Base-by-base conservation (phyloP, 192 early-diverging fungal genomes). In the Coemansia brasiliensis region DNA sequence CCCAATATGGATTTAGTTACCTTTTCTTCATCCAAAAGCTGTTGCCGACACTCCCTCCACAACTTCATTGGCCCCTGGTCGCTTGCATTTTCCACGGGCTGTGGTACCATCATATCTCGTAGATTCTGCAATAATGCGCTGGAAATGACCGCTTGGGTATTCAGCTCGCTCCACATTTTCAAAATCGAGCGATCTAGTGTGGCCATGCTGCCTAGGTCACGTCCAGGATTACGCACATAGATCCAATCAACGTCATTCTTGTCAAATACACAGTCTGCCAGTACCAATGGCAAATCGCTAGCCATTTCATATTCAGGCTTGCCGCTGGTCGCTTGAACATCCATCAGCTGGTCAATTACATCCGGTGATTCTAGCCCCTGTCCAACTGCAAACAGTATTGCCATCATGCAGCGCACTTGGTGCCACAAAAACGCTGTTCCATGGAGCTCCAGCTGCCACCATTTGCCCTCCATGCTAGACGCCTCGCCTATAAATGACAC, bases 391-490 rank as follows among this genome's bases (percentile, higher is more conserved):
- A 95, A 88, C 39, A 98, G 64, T 17, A 97, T 79, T 1, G 91
- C 82, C 87, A 94, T 93, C 91, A 98, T 95, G 74, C 89, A 95
- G 17, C 96, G 88, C 45, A 98, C 94, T 74, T 97, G 96, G 74
- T 98, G 96, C 94, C 94, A 98, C 52, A 97, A 74, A 57, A 97
- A 98, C 18, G 94, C 92, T 5, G 89, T 88, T 22, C 94, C 95
- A 16, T 79, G 83, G 26, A 98, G 83, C 51, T 87, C 84, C 53
- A 95, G 79, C 62, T 81, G 79, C 79, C 79, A 75, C 79, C 79
- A 80, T 48, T 56, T 56, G 40, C 51, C 63, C 43, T 59, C 66
- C 0, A 59, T 13, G 29, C 43, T 39, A 21, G 37, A 22, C 0
- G 54, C 56, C n/a, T 67, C 41, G 40, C 57, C 72, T 7, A 73